A percentile compares a stretch with the other conserved stretches of the same genome.
phyloP scores from a whole-genome alignment of 176 grass and related monocot species.

The Oryza punctata region DNA sequence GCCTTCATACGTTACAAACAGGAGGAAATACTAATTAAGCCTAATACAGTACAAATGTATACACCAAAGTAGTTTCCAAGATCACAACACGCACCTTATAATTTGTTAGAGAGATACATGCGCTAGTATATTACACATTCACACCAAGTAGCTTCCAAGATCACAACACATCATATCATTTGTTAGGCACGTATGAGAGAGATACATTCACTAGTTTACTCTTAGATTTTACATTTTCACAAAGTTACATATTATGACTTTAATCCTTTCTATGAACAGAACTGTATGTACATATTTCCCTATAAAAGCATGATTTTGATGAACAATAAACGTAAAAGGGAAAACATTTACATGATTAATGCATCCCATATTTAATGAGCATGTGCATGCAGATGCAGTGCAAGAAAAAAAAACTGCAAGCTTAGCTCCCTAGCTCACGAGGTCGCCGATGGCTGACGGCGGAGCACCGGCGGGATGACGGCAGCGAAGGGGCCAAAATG shows the following conservation, averaged over 20 bases:
- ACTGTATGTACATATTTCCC: neutral
- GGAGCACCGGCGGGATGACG: constrained; percentile 28
- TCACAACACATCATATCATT: neutral
- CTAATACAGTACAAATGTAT: neutral
- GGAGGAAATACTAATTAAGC: neutral
- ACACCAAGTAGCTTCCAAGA: neutral
- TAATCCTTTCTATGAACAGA: neutral
- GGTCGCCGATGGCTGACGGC: constrained; percentile 36
- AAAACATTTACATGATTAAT: neutral
- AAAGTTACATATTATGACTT: neutral
- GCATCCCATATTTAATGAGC: neutral
- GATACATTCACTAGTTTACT: constrained; percentile 7
- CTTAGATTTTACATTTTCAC: neutral
- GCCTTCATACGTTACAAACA: too few species aligned
- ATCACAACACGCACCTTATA: neutral
- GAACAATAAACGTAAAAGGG: neutral
- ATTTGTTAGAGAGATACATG: neutral
- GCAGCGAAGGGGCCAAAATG: constrained; percentile 24
- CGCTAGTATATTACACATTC: neutral
- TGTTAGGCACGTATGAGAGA: neutral
- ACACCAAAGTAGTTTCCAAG: neutral
- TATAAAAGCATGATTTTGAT: neutral
- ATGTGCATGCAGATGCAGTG: neutral
- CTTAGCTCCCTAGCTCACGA: constrained; percentile 17
- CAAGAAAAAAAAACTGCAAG: neutral